Evolutionary conservation across 139 green algal species (phyloP).

Genomic region (Klebsormidium nitens): DNA sequence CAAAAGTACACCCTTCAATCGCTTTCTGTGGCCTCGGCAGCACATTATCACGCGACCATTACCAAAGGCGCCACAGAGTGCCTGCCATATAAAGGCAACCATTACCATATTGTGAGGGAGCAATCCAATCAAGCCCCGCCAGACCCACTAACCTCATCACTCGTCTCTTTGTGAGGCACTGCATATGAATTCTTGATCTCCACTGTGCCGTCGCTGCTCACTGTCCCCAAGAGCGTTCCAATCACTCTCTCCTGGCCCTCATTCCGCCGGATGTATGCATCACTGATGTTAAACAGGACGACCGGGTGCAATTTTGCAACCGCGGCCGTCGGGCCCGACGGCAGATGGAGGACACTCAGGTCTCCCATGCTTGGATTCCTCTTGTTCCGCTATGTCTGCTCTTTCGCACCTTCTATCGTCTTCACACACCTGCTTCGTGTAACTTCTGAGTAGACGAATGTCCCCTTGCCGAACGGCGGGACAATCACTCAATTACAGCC

Average conservation of each 20-base stretch:
- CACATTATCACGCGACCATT: background rate
- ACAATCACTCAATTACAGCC: too few relatives aligned
- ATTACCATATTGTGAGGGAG: too few relatives aligned
- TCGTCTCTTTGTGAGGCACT: conserved; percentile 90
- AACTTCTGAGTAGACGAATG: too few relatives aligned
- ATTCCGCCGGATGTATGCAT: conserved; percentile 81
- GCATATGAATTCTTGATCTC: conserved; percentile 89
- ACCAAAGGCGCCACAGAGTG: too few relatives aligned
- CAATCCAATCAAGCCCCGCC: background rate
- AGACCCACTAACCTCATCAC: conserved; percentile 63
- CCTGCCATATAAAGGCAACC: too few relatives aligned
- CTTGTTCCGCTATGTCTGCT: too few relatives aligned
- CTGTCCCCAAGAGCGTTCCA: conserved; percentile 83
- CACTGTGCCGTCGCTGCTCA: conserved; percentile 58
- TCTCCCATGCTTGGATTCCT: too few relatives aligned
- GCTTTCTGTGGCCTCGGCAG: too few relatives aligned
- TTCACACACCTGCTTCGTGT: too few relatives aligned
- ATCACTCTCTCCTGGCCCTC: conserved; percentile 87
- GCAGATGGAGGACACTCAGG: conserved; percentile 14
- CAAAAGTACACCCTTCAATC: too few relatives aligned
- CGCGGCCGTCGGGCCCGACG: conserved; percentile 10
- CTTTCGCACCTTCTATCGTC: too few relatives aligned
- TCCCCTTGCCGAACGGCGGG: too few relatives aligned
- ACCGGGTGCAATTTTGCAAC: conserved; percentile 69
- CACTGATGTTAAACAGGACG: conserved; percentile 87